Percentiles rank a stretch among this genome's conserved stretches.
Conservation (phyloP, 148 eudicot genomes). For the Arctostaphylos glauca region DNA sequence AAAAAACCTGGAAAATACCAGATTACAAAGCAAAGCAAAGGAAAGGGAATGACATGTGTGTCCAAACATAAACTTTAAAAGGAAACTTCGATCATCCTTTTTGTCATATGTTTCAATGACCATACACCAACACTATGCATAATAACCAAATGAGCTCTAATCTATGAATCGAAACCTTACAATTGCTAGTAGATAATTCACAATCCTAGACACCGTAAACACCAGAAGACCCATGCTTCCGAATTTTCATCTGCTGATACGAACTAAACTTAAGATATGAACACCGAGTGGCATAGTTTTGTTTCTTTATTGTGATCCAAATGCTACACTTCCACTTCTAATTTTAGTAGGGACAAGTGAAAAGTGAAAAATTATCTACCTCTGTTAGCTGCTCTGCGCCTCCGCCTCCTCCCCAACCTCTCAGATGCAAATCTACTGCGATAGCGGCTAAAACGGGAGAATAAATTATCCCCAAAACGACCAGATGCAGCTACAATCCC, state of each 20-base stretch:
- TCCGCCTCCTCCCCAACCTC: slow-evolving; percentile 37
- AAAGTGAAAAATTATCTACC: slow-evolving; percentile 6
- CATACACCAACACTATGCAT: neutral
- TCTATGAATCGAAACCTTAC: neutral
- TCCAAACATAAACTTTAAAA: neutral
- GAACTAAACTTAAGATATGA: neutral
- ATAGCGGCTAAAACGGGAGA: slow-evolving; percentile 34
- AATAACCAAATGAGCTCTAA: neutral
- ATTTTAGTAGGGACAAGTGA: neutral
- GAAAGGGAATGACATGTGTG: too few species aligned
- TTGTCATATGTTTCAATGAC: neutral
- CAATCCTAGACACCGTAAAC: slow-evolving; percentile 6
- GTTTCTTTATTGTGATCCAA: slow-evolving; percentile 1
- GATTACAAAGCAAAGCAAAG: neutral
- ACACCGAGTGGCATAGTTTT: neutral
- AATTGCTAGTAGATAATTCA: slow-evolving; percentile 2
- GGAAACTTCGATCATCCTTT: neutral
- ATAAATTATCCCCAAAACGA: slow-evolving; percentile 21
- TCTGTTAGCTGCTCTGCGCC: slow-evolving; percentile 27
- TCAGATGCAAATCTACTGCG: slow-evolving; percentile 32
- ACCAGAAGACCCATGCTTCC: slow-evolving; percentile 4
- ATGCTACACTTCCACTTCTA: neutral
- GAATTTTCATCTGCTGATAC: neutral
- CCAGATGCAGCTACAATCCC: slow-evolving; percentile 19
- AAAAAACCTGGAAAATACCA: neutral